Evolutionary conservation across 2,329 filamentous ascomycete genomes (phyloP), one percentile per base, ranked within the genome.

Genomic region (Cytospora schulzeri): DNA sequence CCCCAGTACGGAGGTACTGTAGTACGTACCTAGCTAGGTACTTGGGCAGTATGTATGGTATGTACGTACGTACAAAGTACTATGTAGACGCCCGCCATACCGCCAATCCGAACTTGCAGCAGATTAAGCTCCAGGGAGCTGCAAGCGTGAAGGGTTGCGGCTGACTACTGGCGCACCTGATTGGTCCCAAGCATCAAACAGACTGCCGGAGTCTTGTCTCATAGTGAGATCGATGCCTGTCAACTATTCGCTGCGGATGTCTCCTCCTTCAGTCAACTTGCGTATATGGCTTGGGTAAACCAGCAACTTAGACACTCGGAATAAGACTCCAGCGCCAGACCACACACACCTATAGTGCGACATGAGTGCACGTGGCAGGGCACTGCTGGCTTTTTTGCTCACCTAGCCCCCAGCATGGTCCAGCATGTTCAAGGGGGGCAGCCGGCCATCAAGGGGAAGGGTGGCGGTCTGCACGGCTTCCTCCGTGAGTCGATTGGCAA

Each of bases 151-250:
- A 48, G 6, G n/a, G 9, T 24, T 48, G 45, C 45, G 45, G 45
- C 41, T 48, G 41, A 50, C 41, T 59, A 22, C 41, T 14, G 15
- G 29, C 8, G 19, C 29, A 58, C 33, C 22, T 51, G 52, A 64
- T 64, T 60, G 56, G 57, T 51, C 31, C 33, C 11, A 38, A 51
- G 33, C 57, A 8, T 24, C 48, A 33, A 24, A 24, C n/a, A 33
- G 53, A 55, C 41, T 57, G 52, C 56, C 35, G 41, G 45, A 57
- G n/a, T 35, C 19, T 26, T 56, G 62, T 64, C 57, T 64, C 62
- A 48, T 26, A 50, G 52, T 41, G 24, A 38, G 28, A 52, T 61
- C 19, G 28, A 24, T 50, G 11, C 26, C 57, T n/a, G 29, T 19
- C 24, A 26, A 28, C 33, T 33, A 64, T 57, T 61, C 63, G 63